Base-by-base conservation (phyloP, 805 yeast genomes). In the Ogataea saltuana region DNA sequence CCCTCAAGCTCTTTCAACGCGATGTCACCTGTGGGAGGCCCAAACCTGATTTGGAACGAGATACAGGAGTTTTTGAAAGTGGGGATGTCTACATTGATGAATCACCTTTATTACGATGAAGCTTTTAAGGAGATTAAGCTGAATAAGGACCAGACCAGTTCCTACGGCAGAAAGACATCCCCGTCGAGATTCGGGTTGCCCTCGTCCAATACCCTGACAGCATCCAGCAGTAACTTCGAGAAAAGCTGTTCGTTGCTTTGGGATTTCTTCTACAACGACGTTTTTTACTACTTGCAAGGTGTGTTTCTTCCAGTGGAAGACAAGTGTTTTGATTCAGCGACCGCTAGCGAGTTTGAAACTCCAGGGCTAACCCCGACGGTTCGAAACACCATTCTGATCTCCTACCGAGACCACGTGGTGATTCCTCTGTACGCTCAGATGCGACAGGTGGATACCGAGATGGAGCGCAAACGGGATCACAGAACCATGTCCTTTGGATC, bases 281-380 rank as follows among this genome's bases (percentile, higher is more conserved):
- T 80, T 2, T 70, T 76, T 39, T 80, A 79, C 41, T 80, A 80
- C 53, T 63, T 83, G 15, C 75, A 80, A 46, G 85, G 85, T 0
- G 72, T 80, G 0, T 73, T 84, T 36, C 50, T 81, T 25, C 90
- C 90, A 0, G 54, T 85, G 17, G 81, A 79, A 44, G 54, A 65
- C 15, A 81, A 59, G 21, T 56, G 57, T 0, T 42, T 32, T 38
- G 48, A 45, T 2, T 42, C 25, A 2, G 25, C 36, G 4, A 23
- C 36, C 12, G 28, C 22, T 9, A 15, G 19, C 12, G 33, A 31
- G 16, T 32, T 37, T 18, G 30, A 28, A 21, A 15, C 39, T 21
- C 25, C 35, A 16, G 39, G 37, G 7, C 11, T 33, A 17, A 32
- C 32, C 7, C 35, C 28, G n/a, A 31, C 72, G 1, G 67, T 74